A percentile compares a stretch with the other conserved stretches of the same genome.
phyloP scores from a whole-genome alignment of 2,329 filamentous ascomycete genomes.

The Leptographium procerum region DNA sequence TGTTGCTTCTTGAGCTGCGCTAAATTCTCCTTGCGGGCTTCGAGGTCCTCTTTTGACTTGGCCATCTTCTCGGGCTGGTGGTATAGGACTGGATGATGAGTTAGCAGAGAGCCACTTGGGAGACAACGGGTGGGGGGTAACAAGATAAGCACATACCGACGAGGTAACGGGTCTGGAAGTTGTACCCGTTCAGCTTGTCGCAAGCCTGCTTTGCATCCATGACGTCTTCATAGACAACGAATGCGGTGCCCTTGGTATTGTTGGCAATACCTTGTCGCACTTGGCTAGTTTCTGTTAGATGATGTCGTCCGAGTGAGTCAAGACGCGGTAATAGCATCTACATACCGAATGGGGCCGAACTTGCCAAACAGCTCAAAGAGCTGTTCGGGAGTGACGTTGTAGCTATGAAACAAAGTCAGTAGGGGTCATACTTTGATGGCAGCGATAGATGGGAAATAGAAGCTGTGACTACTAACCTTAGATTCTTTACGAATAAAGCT shows the following conservation, averaged over 20 bases:
- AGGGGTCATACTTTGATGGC: neutral
- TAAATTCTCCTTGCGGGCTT: slow-evolving; percentile 90
- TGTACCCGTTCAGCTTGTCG: slow-evolving; percentile 99
- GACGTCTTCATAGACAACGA: slow-evolving; percentile 99
- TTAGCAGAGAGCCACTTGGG: neutral
- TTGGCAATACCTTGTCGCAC: slow-evolving; percentile 95
- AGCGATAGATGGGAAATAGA: slow-evolving; percentile 15
- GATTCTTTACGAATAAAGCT: slow-evolving; percentile 99
- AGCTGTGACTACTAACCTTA: slow-evolving; percentile 59
- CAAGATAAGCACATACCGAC: slow-evolving; percentile 60
- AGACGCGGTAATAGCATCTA: slow-evolving; percentile 8
- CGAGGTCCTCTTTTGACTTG: slow-evolving; percentile 86
- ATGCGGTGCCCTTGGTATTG: slow-evolving; percentile 96
- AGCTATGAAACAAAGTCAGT: slow-evolving; percentile 42
- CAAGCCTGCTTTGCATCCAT: slow-evolving; percentile 98
- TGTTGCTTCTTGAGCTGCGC: slow-evolving; percentile 96
- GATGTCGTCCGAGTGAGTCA: neutral
- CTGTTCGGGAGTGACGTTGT: slow-evolving; percentile 97
- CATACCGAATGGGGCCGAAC: slow-evolving; percentile 88
- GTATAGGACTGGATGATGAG: slow-evolving; percentile 39
- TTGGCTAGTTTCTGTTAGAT: slow-evolving; percentile 49
- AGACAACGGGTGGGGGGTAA: neutral
- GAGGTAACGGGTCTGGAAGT: slow-evolving; percentile 98
- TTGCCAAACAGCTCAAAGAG: slow-evolving; percentile 98
- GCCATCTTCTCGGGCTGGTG: slow-evolving; percentile 57